A percentile compares a stretch with the other conserved stretches of the same genome.
phyloP scores from a whole-genome alignment of 2,329 filamentous ascomycete genomes.

The Aspergillus bombycis region DNA sequence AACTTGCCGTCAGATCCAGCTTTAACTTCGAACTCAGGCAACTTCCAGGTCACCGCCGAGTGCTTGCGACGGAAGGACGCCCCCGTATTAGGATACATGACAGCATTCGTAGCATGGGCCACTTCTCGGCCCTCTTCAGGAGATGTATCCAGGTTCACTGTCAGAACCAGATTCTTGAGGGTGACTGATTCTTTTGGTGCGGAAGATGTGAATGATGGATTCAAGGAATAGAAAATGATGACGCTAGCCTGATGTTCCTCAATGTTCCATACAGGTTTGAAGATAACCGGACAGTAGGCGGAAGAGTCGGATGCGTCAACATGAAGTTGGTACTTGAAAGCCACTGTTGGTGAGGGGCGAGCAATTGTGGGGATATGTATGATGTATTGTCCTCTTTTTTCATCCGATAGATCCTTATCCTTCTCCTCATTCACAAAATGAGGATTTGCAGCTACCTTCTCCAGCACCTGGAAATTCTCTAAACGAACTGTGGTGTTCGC shows the following conservation, averaged over 20 bases:
- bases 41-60: constrained; percentile 50
- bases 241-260: constrained; percentile 84
- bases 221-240: constrained; percentile 81
- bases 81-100: constrained; percentile 51
- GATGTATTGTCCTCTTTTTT: constrained; percentile 75
- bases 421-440: constrained; percentile 75
- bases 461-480: constrained; percentile 84
- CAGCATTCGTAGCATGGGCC: constrained; percentile 44
- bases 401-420: constrained; percentile 47
- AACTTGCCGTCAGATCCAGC: constrained; percentile 67
- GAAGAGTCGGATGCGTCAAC: constrained; percentile 61
- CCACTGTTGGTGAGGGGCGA: constrained; percentile 68
- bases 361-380: constrained; percentile 73
- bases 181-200: constrained; percentile 52
- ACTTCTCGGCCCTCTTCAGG: constrained; percentile 44
- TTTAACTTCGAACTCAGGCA: constrained; percentile 57
- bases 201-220: constrained; percentile 65
- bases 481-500: constrained; percentile 72
- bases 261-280: constrained; percentile 80
- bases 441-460: constrained; percentile 91
- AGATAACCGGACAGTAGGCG: constrained; percentile 69
- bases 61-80: constrained; percentile 51
- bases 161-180: constrained; percentile 78
- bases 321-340: constrained; percentile 91
- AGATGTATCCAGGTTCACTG: constrained; percentile 49